These are phyloP conservation scores for Solanum pinnatisectum DNA, from an alignment of 257 asterid species.

Conservation along the genomic window DNA sequence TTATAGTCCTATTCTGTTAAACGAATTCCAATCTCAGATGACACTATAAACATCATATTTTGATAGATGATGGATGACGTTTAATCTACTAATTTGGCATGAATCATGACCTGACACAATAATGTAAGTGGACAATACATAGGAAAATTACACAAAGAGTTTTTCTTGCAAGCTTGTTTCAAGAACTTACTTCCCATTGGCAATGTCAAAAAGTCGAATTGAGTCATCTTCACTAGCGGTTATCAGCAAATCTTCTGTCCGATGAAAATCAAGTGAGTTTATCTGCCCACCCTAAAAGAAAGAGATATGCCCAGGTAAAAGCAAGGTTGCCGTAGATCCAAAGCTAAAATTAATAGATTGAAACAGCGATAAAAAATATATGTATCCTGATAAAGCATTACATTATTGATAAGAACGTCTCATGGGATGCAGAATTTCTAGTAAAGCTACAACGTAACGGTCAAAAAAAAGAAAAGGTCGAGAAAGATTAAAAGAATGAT, in stretches of 20 bases:
- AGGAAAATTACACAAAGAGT: neutral
- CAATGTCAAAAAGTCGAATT: slow-evolving; percentile 68
- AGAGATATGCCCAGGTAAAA: neutral
- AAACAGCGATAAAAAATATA: neutral
- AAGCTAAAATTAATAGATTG: neutral
- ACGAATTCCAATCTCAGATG: neutral
- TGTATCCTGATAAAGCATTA: neutral
- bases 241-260: slow-evolving; percentile 72
- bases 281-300: slow-evolving; percentile 69
- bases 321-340: neutral
- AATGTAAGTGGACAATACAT: neutral
- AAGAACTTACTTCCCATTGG: slow-evolving; percentile 62
- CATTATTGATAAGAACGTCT: neutral
- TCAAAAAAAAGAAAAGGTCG: neutral
- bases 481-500: neutral
- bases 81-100: neutral
- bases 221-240: slow-evolving; percentile 92
- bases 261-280: slow-evolving; percentile 80
- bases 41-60: neutral
- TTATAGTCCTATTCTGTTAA: neutral
- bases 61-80: neutral
- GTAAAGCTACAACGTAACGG: neutral
- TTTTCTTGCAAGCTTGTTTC: neutral
- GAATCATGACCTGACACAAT: neutral
- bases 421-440: neutral